phyloP scores from a whole-genome alignment of 176 grass and related monocot genomes.

The Thinopyrum elongatum region DNA sequence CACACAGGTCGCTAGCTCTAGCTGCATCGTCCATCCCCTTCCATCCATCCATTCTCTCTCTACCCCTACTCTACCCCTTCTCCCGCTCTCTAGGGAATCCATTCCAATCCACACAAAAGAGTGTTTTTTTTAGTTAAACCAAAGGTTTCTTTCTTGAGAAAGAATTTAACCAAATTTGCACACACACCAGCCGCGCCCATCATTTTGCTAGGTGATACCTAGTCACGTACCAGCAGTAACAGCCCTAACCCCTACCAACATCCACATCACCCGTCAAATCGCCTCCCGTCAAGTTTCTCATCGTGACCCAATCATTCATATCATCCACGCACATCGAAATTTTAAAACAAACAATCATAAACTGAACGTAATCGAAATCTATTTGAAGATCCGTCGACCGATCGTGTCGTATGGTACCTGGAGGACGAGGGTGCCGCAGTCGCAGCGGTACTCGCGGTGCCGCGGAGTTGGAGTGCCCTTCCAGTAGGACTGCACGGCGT shows the following conservation, averaged over 20 bases:
- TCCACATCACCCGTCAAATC: neutral
- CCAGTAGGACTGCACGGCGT: slow-evolving; percentile 98
- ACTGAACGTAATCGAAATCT: too few relatives aligned
- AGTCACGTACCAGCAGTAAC: slow-evolving; percentile 2
- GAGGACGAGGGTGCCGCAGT: slow-evolving; percentile 98
- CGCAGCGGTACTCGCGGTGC: slow-evolving; percentile 91
- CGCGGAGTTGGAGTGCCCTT: slow-evolving; percentile 99
- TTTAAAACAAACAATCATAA: neutral
- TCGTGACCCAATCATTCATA: slow-evolving; percentile 51
- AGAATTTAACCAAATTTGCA: too few relatives aligned
- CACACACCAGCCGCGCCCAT: too few relatives aligned
- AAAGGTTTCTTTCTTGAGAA: too few relatives aligned
- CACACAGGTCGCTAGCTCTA: too few relatives aligned
- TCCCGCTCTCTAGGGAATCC: too few relatives aligned
- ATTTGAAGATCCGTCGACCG: too few relatives aligned
- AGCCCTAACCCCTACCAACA: slow-evolving; percentile 38
- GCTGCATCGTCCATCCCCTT: neutral
- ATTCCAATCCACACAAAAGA: slow-evolving; percentile 2
- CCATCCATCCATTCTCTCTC: neutral
- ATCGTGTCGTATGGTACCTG: too few relatives aligned
- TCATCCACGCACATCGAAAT: neutral
- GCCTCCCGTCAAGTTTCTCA: slow-evolving; percentile 8
- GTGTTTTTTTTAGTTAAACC: too few relatives aligned
- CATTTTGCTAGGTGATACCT: too few relatives aligned
- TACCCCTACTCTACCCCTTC: neutral